These are phyloP conservation scores for Backusella sp. DNA, from an alignment of 192 early-diverging fungal species.

Conservation along the genomic window DNA sequence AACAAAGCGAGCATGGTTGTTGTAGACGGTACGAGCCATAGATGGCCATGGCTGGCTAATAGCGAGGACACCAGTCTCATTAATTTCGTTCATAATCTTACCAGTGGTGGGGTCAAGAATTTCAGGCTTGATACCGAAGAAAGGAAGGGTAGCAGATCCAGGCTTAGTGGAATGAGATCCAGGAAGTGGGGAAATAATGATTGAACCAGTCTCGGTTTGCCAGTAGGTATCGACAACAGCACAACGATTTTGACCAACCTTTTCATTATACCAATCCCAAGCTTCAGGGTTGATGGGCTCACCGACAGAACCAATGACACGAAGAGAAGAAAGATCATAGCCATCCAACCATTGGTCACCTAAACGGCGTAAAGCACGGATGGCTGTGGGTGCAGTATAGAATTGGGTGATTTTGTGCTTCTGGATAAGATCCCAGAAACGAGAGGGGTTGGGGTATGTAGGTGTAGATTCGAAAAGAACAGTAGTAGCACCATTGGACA, in stretches of 20 bases:
- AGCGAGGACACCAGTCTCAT: constrained; percentile 88
- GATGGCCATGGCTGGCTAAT: constrained; percentile 87
- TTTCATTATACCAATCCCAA: constrained; percentile 95
- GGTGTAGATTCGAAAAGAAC: constrained; percentile 94
- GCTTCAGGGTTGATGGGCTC: constrained; percentile 98
- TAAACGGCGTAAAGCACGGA: constrained; percentile 85
- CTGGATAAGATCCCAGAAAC: constrained; percentile 83
- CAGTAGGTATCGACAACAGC: constrained; percentile 96
- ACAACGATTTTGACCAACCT: constrained; percentile 85
- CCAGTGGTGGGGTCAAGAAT: constrained; percentile 86
- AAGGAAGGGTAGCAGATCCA: constrained; percentile 92
- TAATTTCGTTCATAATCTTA: constrained; percentile 75
- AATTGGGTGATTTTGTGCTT: constrained; percentile 94
- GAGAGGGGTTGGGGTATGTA: constrained; percentile 83
- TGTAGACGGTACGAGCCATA: constrained; percentile 87
- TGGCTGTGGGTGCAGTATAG: constrained; percentile 97
- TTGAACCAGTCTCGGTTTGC: constrained; percentile 90
- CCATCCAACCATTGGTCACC: constrained; percentile 76
- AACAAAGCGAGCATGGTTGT: constrained; percentile 87
- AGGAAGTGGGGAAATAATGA: constrained; percentile 89
- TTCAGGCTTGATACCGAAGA: constrained; percentile 90
- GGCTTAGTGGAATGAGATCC: constrained; percentile 89
- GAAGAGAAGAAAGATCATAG: constrained; percentile 78
- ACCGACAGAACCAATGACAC: constrained; percentile 91
- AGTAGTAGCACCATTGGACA: constrained; percentile 84